Evolutionary conservation across 2,329 filamentous ascomycete genomes (phyloP).

Genomic region (Colletotrichum sp.): DNA sequence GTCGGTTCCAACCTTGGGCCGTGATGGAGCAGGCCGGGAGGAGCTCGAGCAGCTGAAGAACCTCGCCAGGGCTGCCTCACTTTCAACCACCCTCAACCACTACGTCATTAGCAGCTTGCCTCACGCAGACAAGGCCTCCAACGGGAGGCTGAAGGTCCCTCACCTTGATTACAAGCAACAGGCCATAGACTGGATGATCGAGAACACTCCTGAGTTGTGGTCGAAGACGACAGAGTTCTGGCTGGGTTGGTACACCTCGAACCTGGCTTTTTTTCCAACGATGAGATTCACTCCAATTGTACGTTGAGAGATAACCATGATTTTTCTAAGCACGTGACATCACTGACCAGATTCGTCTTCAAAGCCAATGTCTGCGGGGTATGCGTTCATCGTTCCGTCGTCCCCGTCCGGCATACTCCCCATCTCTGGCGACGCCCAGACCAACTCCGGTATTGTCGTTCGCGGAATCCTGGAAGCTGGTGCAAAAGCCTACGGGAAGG

Average conservation of each 20-base stretch:
- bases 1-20: not conserved
- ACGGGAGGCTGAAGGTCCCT: slow-evolving; percentile 37
- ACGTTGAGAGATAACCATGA: not conserved
- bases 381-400: slow-evolving; percentile 24
- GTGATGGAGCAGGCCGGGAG: slow-evolving; percentile 23
- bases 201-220: slow-evolving; percentile 29
- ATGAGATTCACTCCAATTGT: not conserved
- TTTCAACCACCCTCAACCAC: slow-evolving; percentile 41
- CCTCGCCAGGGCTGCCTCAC: slow-evolving; percentile 43
- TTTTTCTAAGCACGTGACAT: not conserved
- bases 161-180: slow-evolving; percentile 49
- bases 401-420: slow-evolving; percentile 26
- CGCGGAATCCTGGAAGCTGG: slow-evolving; percentile 23
- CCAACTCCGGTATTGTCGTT: slow-evolving; percentile 30
- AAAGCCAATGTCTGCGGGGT: slow-evolving; percentile 19
- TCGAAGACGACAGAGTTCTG: slow-evolving; percentile 46
- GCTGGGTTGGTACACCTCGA: slow-evolving; percentile 39
- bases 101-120: slow-evolving; percentile 53
- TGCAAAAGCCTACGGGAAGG: slow-evolving; percentile 20
- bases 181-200: slow-evolving; percentile 44
- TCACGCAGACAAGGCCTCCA: slow-evolving; percentile 31
- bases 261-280: slow-evolving; percentile 24
- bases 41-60: slow-evolving; percentile 46
- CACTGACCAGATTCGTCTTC: not conserved
- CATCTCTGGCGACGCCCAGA: slow-evolving; percentile 25